These are phyloP conservation scores for Rhizopus delemar DNA, from an alignment of 371 early-diverging fungal genomes.

Conservation along the genomic window DNA sequence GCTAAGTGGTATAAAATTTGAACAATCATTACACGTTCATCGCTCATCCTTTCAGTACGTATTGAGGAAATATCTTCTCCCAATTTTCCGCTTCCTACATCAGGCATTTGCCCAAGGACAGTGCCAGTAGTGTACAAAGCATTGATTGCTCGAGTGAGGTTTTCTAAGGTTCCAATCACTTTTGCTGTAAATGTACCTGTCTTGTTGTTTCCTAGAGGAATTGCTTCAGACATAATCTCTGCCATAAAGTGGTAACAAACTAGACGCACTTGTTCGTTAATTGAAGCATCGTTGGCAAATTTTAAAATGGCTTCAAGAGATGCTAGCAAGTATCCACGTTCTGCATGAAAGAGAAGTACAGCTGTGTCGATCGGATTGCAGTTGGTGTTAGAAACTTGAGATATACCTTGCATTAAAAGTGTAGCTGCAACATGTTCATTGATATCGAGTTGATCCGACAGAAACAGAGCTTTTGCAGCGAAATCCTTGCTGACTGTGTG, in stretches of 20 bases:
- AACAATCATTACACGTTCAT: constrained; percentile 62
- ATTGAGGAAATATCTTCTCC: constrained; percentile 50
- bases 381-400: constrained; percentile 52
- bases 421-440: constrained; percentile 79
- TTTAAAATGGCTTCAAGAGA: constrained; percentile 65
- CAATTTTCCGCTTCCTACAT: constrained; percentile 33
- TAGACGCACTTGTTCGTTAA: constrained; percentile 53
- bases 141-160: constrained; percentile 24
- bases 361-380: constrained; percentile 66
- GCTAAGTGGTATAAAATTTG: constrained; percentile 59
- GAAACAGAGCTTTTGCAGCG: constrained; percentile 58
- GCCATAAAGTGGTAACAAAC: constrained; percentile 34
- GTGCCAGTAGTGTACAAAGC: constrained; percentile 33
- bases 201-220: constrained; percentile 1
- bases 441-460: constrained; percentile 80
- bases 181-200: constrained; percentile 23
- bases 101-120: constrained; percentile 30
- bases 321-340: constrained; percentile 65
- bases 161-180: constrained; percentile 21
- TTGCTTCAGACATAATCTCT: constrained; percentile 20
- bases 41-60: constrained; percentile 49
- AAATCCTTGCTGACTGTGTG: constrained; percentile 73
- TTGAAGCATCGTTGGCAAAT: constrained; percentile 46
- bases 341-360: constrained; percentile 69
- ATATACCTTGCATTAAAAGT: constrained; percentile 66